These are phyloP conservation scores for Piromyces sp. DNA, from an alignment of 192 early-diverging fungal genomes.

Conservation along the genomic window DNA sequence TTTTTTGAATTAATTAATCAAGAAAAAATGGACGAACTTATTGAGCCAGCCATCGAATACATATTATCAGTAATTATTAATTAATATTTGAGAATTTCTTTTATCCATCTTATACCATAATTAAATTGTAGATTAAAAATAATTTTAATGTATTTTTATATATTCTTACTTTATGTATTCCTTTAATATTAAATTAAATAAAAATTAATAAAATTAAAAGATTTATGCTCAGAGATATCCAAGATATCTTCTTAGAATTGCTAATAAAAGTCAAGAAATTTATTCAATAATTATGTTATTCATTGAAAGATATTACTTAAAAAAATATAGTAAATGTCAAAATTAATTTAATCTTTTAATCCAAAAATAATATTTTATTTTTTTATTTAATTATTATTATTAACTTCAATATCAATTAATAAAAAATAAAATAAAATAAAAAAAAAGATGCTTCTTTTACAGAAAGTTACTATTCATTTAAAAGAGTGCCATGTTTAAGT, in stretches of 20 bases:
- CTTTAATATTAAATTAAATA: no score
- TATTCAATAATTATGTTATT: slow-evolving; percentile 62
- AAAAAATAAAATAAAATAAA: no score
- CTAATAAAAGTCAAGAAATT: slow-evolving; percentile 65
- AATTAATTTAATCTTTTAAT: no score
- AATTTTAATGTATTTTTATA: no score
- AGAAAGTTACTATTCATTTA: background rate
- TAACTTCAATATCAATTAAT: no score
- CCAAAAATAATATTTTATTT: no score
- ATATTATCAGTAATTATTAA: slow-evolving; percentile 43
- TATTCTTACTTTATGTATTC: no score
- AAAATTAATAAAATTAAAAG: slow-evolving; percentile 9
- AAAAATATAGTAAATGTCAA: slow-evolving; percentile 41
- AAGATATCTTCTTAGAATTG: slow-evolving; percentile 46
- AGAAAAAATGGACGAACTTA: slow-evolving; percentile 60
- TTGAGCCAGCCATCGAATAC: slow-evolving; percentile 72
- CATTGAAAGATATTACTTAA: slow-evolving; percentile 70
- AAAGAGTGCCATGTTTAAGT: background rate
- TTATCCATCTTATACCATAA: no score
- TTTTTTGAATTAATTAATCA: slow-evolving; percentile 80
- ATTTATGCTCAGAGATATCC: slow-evolving; percentile 80
- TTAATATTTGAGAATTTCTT: no score
- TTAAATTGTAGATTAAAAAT: no score
- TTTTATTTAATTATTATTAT: background rate
- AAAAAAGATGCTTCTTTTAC: background rate